phyloP scores from a whole-genome alignment of 225 moss, liverwort and hornwort species.

The Polytrichum formosum region DNA sequence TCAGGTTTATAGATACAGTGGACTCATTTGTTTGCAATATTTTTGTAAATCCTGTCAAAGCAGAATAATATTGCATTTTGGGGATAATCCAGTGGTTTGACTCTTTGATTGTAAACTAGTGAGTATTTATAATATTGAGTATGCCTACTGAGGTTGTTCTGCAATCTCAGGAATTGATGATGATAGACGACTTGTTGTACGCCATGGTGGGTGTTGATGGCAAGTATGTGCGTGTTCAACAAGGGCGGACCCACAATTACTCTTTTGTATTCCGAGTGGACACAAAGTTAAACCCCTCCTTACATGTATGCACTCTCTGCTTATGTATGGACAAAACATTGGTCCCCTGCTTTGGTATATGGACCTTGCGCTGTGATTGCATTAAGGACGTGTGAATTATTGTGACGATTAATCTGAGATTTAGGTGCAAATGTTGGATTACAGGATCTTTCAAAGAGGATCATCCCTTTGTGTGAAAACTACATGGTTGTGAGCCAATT shows the following conservation, averaged over 20 bases:
- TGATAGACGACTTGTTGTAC: constrained; percentile 76
- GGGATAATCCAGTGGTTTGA: too few species aligned
- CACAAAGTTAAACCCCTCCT: constrained; percentile 69
- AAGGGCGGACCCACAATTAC: constrained; percentile 65
- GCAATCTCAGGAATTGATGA: constrained; percentile 68
- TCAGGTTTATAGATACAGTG: too few species aligned
- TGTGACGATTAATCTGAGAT: background rate
- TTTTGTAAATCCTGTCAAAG: too few species aligned
- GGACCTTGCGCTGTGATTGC: background rate
- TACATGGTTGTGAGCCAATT: constrained; percentile 85
- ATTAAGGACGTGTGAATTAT: background rate
- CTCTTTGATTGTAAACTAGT: too few species aligned
- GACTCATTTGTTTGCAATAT: too few species aligned
- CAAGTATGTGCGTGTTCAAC: constrained; percentile 79
- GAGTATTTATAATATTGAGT: background rate
- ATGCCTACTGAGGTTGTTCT: constrained; percentile 5
- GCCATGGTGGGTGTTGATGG: constrained; percentile 95
- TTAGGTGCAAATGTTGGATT: constrained; percentile 15
- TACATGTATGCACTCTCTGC: constrained; percentile 46
- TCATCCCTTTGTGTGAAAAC: constrained; percentile 83
- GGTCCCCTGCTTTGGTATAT: constrained; percentile 74
- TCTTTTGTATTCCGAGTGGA: constrained; percentile 69
- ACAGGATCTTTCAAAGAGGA: constrained; percentile 80
- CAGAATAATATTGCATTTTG: too few species aligned
- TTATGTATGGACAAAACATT: constrained; percentile 51